A percentile compares a stretch with the other conserved stretches of the same genome.
Evolutionary conservation across 371 early-diverging fungal genomes (phyloP).

Genomic region (Apophysomyces variabilis): DNA sequence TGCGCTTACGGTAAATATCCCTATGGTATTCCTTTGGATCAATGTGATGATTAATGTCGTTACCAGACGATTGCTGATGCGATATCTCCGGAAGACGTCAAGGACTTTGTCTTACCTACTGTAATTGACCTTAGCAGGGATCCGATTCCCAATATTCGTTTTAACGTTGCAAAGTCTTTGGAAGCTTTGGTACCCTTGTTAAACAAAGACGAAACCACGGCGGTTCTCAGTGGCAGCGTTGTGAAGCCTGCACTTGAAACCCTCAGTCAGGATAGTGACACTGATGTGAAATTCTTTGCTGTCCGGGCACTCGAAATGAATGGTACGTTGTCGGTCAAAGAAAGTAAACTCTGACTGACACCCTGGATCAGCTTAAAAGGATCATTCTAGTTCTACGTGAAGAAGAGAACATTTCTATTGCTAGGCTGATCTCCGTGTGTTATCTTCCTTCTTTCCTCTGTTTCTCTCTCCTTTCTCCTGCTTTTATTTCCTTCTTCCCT

Average conservation of each 20-base stretch:
- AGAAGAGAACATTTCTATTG: background rate
- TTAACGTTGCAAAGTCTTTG: constrained; percentile 96
- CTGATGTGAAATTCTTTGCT: constrained; percentile 93
- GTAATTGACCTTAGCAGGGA: constrained; percentile 84
- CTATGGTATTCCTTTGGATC: background rate
- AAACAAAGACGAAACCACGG: constrained; percentile 64
- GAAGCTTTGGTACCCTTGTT: constrained; percentile 83
- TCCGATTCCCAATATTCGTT: constrained; percentile 98
- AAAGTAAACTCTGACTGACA: constrained; percentile 9
- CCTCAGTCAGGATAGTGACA: constrained; percentile 85
- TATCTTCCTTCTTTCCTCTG: background rate
- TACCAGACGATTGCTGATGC: constrained; percentile 85
- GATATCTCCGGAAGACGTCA: constrained; percentile 84
- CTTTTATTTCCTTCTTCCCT: background rate
- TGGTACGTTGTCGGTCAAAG: constrained; percentile 4
- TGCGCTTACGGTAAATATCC: constrained; percentile 78
- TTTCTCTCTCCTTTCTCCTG: background rate
- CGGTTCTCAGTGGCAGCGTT: constrained; percentile 59
- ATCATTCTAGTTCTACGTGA: background rate
- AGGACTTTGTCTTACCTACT: constrained; percentile 90
- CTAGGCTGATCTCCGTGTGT: background rate
- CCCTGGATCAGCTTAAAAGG: constrained; percentile 7
- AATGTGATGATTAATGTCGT: background rate
- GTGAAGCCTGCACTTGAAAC: constrained; percentile 83
- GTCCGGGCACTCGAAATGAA: constrained; percentile 68